These are phyloP conservation scores for Drechmeria coniospora DNA, from an alignment of 2,329 filamentous ascomycete species.

Conservation along the genomic window DNA sequence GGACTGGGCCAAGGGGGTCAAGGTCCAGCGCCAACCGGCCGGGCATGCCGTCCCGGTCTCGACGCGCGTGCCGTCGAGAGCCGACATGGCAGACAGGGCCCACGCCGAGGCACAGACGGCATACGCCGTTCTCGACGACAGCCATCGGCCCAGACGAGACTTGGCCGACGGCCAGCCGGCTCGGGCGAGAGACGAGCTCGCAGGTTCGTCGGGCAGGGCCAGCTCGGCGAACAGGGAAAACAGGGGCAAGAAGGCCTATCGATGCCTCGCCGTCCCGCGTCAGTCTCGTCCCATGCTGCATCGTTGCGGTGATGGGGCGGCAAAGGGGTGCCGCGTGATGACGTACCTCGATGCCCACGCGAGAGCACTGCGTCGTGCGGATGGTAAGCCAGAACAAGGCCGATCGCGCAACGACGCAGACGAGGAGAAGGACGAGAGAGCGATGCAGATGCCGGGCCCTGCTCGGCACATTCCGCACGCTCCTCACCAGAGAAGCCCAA, in stretches of 20 bases:
- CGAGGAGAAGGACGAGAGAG: slow-evolving; percentile 3
- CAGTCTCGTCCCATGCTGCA: neutral
- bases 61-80: slow-evolving; percentile 2
- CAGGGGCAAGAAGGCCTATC: slow-evolving; percentile 16
- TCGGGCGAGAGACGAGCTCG: neutral
- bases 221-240: neutral
- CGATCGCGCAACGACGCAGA: slow-evolving; percentile 5
- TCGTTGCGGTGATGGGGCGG: neutral
- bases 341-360: slow-evolving; percentile 16
- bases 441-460: too few relatives aligned
- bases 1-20: slow-evolving; percentile 6
- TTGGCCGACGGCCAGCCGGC: neutral
- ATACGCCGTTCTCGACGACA: slow-evolving; percentile 5
- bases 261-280: neutral
- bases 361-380: slow-evolving; percentile 16
- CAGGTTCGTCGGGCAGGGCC: neutral
- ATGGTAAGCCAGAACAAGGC: slow-evolving; percentile 16
- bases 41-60: slow-evolving; percentile 7
- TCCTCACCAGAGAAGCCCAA: too few relatives aligned
- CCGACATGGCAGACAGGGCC: slow-evolving; percentile 12
- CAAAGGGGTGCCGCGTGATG: slow-evolving; percentile 2
- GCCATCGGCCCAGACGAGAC: slow-evolving; percentile 6
- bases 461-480: too few relatives aligned
- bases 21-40: slow-evolving; percentile 3
- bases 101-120: slow-evolving; percentile 12